A percentile compares a stretch with the other conserved stretches of the same genome.
Evolutionary conservation across 2,329 filamentous ascomycete genomes (phyloP).

Genomic region (Penicillium capsulatum): DNA sequence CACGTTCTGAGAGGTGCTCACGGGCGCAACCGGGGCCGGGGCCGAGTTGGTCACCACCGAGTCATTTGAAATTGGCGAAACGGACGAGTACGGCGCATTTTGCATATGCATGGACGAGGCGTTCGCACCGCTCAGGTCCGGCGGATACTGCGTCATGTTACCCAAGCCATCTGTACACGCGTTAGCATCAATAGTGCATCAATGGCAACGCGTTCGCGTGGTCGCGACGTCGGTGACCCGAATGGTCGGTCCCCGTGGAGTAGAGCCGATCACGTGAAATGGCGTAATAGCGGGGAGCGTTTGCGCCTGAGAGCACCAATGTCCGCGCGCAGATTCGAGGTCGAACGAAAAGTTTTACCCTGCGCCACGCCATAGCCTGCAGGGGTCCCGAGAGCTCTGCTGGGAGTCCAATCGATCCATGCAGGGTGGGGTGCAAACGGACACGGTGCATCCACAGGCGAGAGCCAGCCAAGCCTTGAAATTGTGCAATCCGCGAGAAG

Average conservation of each 20-base stretch:
- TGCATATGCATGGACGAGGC: slow-evolving; percentile 24
- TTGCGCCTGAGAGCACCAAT: slow-evolving; percentile 23
- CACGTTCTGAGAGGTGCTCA: slow-evolving; percentile 11
- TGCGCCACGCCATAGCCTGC: slow-evolving; percentile 13
- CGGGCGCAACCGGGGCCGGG: slow-evolving; percentile 14
- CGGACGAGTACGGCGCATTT: slow-evolving; percentile 21
- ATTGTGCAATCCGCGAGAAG: slow-evolving; percentile 12
- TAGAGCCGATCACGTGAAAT: slow-evolving; percentile 32
- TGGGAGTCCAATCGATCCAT: no score
- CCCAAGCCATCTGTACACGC: slow-evolving; percentile 29
- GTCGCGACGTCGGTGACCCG: slow-evolving; percentile 12
- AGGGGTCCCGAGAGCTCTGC: slow-evolving; percentile 10
- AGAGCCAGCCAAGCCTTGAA: neutral
- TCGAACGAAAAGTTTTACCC: slow-evolving; percentile 4
- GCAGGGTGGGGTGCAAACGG: no score
- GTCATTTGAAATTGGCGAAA: slow-evolving; percentile 20
- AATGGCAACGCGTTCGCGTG: slow-evolving; percentile 6
- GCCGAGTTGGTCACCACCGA: slow-evolving; percentile 17
- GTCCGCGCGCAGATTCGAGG: slow-evolving; percentile 7
- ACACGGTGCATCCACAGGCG: no score
- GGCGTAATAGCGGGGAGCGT: slow-evolving; percentile 27
- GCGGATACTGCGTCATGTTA: slow-evolving; percentile 31
- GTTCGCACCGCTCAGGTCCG: slow-evolving; percentile 27
- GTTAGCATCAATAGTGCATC: slow-evolving; percentile 17
- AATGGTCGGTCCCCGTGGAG: slow-evolving; percentile 1